These are phyloP conservation scores for Rosellinia necatrix DNA, from an alignment of 2,329 filamentous ascomycete species.

Conservation along the genomic window DNA sequence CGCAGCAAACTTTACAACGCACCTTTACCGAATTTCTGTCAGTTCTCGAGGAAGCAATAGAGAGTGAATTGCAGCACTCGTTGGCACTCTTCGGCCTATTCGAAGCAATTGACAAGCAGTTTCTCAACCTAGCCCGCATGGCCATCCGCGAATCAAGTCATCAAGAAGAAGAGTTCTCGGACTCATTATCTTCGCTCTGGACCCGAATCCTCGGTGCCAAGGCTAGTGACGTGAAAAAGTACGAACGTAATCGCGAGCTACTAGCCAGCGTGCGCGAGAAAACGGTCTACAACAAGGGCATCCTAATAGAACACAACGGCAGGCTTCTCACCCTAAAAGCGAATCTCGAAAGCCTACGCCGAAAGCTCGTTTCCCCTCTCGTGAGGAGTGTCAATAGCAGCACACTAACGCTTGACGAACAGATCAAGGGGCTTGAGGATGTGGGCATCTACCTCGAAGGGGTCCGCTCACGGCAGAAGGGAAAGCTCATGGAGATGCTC, in stretches of 20 bases:
- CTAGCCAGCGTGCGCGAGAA: constrained; percentile 78
- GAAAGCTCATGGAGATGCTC: constrained; percentile 78
- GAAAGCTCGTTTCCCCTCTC: constrained; percentile 83
- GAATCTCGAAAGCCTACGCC: constrained; percentile 81
- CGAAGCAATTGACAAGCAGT: constrained; percentile 87
- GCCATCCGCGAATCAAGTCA: constrained; percentile 82
- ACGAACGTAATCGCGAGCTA: constrained; percentile 84
- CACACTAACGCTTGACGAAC: constrained; percentile 78
- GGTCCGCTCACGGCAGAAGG: constrained; percentile 79
- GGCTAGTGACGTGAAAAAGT: constrained; percentile 78
- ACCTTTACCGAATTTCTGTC: constrained; percentile 87
- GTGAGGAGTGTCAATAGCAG: constrained; percentile 72
- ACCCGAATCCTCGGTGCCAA: constrained; percentile 80
- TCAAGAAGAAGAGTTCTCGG: constrained; percentile 79
- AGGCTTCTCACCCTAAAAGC: constrained; percentile 83
- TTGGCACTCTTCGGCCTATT: constrained; percentile 86
- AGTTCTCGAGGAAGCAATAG: constrained; percentile 87
- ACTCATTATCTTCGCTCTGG: constrained; percentile 85
- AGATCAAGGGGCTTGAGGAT: constrained; percentile 80
- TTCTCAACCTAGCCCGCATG: constrained; percentile 82
- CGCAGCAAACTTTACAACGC: constrained; percentile 77
- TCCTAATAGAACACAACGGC: constrained; percentile 85
- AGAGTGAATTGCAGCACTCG: constrained; percentile 79
- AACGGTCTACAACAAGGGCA: constrained; percentile 84
- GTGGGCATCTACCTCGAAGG: constrained; percentile 78